Evolutionary conservation across 2,329 filamentous ascomycete species (phyloP).

Genomic region (Tricladium varicosporioides): DNA sequence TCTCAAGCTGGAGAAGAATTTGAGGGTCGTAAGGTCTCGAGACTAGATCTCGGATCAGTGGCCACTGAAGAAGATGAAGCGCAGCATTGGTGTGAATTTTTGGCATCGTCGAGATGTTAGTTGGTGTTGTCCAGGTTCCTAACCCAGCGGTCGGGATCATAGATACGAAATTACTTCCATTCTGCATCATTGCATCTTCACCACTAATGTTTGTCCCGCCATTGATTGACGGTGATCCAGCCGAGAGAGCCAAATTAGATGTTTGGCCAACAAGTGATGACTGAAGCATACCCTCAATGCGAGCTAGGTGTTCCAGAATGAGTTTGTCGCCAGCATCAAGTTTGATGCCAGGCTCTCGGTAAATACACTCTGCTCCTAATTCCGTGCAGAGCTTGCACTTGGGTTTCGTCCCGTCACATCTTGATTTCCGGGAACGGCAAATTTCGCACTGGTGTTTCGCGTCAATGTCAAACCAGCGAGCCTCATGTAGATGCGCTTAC

Average conservation of each 20-base stretch:
- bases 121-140: constrained; percentile 66
- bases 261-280: constrained; percentile 56
- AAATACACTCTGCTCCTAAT: constrained; percentile 78
- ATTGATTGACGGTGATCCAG: constrained; percentile 63
- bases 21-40: constrained; percentile 76
- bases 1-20: constrained; percentile 77
- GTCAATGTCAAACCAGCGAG: constrained; percentile 12
- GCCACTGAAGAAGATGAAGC: constrained; percentile 76
- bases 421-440: constrained; percentile 75
- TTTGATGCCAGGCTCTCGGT: constrained; percentile 83
- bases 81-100: constrained; percentile 81
- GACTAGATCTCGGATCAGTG: constrained; percentile 74
- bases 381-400: constrained; percentile 85
- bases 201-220: constrained; percentile 60
- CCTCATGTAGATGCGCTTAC: constrained; percentile 42
- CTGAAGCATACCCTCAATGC: constrained; percentile 78
- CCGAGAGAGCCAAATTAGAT: constrained; percentile 54
- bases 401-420: constrained; percentile 75
- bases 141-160: constrained; percentile 63
- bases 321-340: constrained; percentile 84
- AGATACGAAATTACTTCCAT: constrained; percentile 46
- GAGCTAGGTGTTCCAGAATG: constrained; percentile 73
- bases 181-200: constrained; percentile 50
- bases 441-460: constrained; percentile 64
- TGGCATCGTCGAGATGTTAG: constrained; percentile 82